Evolutionary conservation across 805 yeast genomes (phyloP).

Genomic region (Saccharomycopsis olivae): DNA sequence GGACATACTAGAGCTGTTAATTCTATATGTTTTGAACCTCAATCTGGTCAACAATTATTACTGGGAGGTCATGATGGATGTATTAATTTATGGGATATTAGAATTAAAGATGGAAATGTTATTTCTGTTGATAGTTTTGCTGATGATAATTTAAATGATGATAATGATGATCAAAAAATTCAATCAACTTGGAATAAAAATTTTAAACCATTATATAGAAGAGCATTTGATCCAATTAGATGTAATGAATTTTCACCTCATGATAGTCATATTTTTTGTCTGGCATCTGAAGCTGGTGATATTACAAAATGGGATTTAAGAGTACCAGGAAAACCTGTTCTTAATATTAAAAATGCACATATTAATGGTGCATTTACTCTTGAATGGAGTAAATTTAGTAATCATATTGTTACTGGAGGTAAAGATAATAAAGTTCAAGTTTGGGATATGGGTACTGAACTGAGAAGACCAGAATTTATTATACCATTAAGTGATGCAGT

Average conservation of each 20-base stretch:
- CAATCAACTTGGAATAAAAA: too few relatives aligned
- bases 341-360: constrained; percentile 63
- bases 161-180: too few relatives aligned
- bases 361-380: constrained; percentile 83
- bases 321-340: constrained; percentile 41
- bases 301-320: constrained; percentile 84
- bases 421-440: constrained; percentile 76
- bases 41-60: constrained; percentile 28
- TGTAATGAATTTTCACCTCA: constrained; percentile 44
- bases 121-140: constrained; percentile 59
- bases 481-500: constrained; percentile 72
- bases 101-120: constrained; percentile 36
- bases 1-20: constrained; percentile 40
- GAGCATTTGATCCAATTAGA: constrained; percentile 27
- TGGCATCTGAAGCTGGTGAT: constrained; percentile 83
- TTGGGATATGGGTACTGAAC: constrained; percentile 50
- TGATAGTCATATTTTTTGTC: constrained; percentile 48
- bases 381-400: constrained; percentile 79
- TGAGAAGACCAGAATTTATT: constrained; percentile 51
- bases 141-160: constrained; percentile 45
- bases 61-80: constrained; percentile 78
- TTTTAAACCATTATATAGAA: constrained; percentile 32
- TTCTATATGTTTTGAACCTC: constrained; percentile 31
- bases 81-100: constrained; percentile 65
- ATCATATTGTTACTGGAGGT: constrained; percentile 84